Evolutionary conservation across 441 rosid genomes (phyloP).

Genomic region (Pelargonium australe): DNA sequence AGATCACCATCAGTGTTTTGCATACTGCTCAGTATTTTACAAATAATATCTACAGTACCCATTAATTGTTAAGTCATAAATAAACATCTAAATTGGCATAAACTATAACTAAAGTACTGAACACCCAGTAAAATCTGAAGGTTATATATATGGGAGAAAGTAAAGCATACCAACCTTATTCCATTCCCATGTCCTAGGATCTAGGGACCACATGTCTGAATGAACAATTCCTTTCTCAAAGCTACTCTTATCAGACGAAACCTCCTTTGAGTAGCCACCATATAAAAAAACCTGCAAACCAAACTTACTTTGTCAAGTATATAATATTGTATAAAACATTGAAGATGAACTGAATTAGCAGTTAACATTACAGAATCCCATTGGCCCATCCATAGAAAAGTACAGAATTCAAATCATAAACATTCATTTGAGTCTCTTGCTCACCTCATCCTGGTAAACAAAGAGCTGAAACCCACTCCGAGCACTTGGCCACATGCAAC

Average conservation of each 20-base stretch:
- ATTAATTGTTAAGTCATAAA: not conserved
- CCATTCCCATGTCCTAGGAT: slow-evolving; percentile 99
- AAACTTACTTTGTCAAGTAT: not conserved
- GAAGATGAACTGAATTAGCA: not conserved
- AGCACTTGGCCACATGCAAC: slow-evolving; percentile 91
- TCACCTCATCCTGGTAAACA: slow-evolving; percentile 83
- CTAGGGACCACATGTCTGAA: slow-evolving; percentile 94
- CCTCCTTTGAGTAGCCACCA: slow-evolving; percentile 95
- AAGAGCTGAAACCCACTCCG: slow-evolving; percentile 93
- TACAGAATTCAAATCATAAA: not conserved
- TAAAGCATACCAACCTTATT: slow-evolving; percentile 57
- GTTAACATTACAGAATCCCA: not conserved
- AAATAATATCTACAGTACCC: not conserved
- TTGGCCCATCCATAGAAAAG: not conserved
- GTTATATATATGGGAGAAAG: not conserved
- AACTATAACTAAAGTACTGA: not conserved
- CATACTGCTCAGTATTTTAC: not conserved
- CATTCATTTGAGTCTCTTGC: slow-evolving; percentile 16
- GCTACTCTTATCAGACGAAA: slow-evolving; percentile 63
- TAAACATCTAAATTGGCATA: no score
- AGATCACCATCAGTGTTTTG: not conserved
- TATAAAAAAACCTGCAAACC: slow-evolving; percentile 63
- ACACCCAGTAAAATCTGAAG: not conserved
- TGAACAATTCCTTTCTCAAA: slow-evolving; percentile 91
- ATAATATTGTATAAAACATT: not conserved